Evolutionary conservation across 1,139 yeast species (phyloP).

Genomic region (Groenewaldozyma auringiensis): DNA sequence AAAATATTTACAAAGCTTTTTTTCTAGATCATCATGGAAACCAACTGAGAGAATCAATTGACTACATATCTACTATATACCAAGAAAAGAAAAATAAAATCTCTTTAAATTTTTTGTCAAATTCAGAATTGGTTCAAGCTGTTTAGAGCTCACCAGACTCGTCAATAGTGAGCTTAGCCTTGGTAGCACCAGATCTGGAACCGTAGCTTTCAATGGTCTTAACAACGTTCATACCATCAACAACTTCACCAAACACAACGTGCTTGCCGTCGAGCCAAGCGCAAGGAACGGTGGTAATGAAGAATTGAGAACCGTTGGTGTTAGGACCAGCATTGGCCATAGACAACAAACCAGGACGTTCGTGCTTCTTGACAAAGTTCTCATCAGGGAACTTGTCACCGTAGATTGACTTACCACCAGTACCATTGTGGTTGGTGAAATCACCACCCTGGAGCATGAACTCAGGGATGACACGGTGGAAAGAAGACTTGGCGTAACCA

Average conservation of each 20-base stretch:
- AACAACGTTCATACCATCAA: slow-evolving; percentile 84
- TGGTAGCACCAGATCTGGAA: slow-evolving; percentile 76
- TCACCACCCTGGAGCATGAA: slow-evolving; percentile 99
- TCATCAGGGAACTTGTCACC: slow-evolving; percentile 94
- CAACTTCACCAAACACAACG: slow-evolving; percentile 97
- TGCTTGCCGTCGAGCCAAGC: slow-evolving; percentile 99
- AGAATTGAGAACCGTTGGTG: slow-evolving; percentile 99
- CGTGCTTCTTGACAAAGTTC: slow-evolving; percentile 81
- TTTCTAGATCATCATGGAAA: no score
- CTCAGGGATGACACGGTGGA: slow-evolving; percentile 98
- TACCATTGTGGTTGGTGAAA: slow-evolving; percentile 66
- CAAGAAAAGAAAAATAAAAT: no score
- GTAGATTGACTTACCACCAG: slow-evolving; percentile 98
- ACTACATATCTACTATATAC: not conserved
- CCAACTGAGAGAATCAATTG: not conserved
- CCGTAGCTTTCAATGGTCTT: slow-evolving; percentile 86
- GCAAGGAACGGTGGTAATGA: slow-evolving; percentile 91
- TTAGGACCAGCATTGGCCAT: slow-evolving; percentile 99
- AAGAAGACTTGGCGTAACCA: slow-evolving; percentile 83
- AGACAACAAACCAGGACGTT: slow-evolving; percentile 88
- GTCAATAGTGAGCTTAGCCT: slow-evolving; percentile 68
- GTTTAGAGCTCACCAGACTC: slow-evolving; percentile 73
- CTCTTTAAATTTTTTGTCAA: no score
- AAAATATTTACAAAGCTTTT: no score
- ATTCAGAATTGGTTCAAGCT: no score